Base-by-base conservation (phyloP, 2,329 filamentous ascomycete genomes). In the Verticillium zaregamsianum region DNA sequence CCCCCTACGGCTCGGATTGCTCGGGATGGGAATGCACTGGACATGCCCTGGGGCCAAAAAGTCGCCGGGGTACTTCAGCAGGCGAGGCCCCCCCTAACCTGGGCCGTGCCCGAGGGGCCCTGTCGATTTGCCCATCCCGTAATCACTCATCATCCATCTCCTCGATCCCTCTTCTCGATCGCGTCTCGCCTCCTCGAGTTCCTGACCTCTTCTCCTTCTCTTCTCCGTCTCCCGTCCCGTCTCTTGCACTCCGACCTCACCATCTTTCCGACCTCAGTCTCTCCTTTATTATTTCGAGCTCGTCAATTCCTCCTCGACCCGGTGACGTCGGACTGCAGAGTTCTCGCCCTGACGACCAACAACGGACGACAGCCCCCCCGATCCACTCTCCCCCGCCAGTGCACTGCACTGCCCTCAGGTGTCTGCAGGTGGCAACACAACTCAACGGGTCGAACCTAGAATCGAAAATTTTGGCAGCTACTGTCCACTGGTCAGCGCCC, bases 81-180 rank as follows among this genome's bases (percentile, higher is more conserved):
- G 45, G 17, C 20, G 8, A 12, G 9, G 9, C 20, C 37, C 37
- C 45, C 45, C 45, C n/a, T 23, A n/a, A n/a, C 39, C 15, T 52
- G 9, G 20, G 23, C 45, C 20, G 45, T 52, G 45, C 45, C 20
- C 45, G 45, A 9, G 45, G 20, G 20, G 45, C 45, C 45, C 45
- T 52, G 45, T 52, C 45, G n/a, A 52, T 52, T 52, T 52, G 45
- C 3, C 45, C 45, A 33, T 57, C 33, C 58, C 52, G 61, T 59
- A 63, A 63, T 64, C 61, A 62, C 59, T 57, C 63, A 61, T 61
- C 54, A 40, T 23, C 58, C 54, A 31, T 32, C 17, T 33, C 54
- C 54, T 55, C 54, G 54, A 55, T 45, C 35, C 31, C 28, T 57
- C 45, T 58, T 28, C 35, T 58, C 56, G 15, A 37, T 45, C 57